Evolutionary conservation across 2,329 filamentous ascomycete genomes (phyloP), one percentile per base, ranked within the genome.

Genomic region (Helotiales sp.): DNA sequence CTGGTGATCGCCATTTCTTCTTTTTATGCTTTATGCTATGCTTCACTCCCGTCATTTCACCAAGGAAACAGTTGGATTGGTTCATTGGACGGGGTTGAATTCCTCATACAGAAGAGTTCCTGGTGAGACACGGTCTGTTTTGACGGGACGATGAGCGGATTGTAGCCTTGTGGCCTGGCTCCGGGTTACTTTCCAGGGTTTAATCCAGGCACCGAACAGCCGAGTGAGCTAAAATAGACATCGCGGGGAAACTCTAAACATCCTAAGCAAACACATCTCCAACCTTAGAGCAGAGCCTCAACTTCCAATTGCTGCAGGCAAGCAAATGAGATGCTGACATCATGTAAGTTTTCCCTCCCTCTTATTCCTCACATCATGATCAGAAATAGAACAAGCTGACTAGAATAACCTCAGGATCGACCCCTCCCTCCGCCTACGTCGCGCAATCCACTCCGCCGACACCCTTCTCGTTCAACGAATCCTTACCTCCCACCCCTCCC

Each of bases 391-490:
- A 44, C 19, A 9, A 40, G 24, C 25, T 30, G 15, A 22, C 36
- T 56, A 42, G 30, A 29, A 30, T 10, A 19, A 2, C 19, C 22
- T n/a, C 38, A 91, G 86, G 88, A 91, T 93, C 75, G 87, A 91
- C 63, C 83, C 90, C 57, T 83, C 87, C 56, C 84, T 87, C 72
- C 89, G 91, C 67, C 80, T 96, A 44, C 88, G 91, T 64, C 87
- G 91, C 66, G 91, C 92, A 60, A 93, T 96, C 72, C 82, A 88
- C 70, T 86, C 89, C 72, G 88, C 93, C 71, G 75, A 82, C 73
- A 74, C 77, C 52, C 77, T 85, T 55, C 87, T 96, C 63, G 88
- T 92, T 66, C 77, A 81, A 65, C 89, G 91, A 71, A 92, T 96
- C 70, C 79, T 96, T 64, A 83, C 81, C 63, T 86, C 86, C 58